phyloP scores from a whole-genome alignment of 1,284 basidiomycete genomes.

The Cystobasidiaceae sp. region DNA sequence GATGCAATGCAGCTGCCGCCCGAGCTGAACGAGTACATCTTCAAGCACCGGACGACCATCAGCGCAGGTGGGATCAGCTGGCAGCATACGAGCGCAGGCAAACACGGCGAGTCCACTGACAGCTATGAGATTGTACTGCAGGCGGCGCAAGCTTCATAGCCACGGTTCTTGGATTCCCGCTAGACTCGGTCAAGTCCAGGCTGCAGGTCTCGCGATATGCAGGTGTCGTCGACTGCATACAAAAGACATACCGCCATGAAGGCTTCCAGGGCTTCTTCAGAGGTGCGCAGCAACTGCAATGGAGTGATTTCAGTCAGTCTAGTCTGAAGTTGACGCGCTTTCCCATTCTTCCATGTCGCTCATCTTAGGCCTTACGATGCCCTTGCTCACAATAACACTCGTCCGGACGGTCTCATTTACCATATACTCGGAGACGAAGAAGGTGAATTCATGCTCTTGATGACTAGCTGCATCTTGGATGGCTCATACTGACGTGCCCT shows the following conservation, averaged over 20 bases:
- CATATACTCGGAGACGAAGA: slow-evolving; percentile 33
- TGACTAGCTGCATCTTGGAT: no score
- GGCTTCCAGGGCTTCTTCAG: slow-evolving; percentile 87
- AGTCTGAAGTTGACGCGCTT: no score
- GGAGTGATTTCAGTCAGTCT: no score
- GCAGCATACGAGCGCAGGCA: background rate
- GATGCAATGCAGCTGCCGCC: slow-evolving; percentile 11
- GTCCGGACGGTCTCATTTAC: slow-evolving; percentile 65
- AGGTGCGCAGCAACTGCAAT: no score
- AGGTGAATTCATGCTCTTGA: no score
- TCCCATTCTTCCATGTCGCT: background rate
- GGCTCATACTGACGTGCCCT: no score
- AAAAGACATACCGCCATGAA: slow-evolving; percentile 65
- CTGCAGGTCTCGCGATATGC: slow-evolving; percentile 64
- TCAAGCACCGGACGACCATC: slow-evolving; percentile 23
- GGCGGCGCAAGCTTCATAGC: slow-evolving; percentile 49
- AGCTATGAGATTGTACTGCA: background rate
- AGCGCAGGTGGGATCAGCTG: slow-evolving; percentile 3
- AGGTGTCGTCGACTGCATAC: slow-evolving; percentile 41
- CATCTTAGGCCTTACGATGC: slow-evolving; percentile 63
- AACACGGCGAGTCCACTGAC: background rate
- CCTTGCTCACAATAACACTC: slow-evolving; percentile 91
- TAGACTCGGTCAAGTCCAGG: slow-evolving; percentile 77
- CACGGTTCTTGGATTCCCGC: slow-evolving; percentile 52
- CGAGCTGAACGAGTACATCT: slow-evolving; percentile 21